Evolutionary conservation across 1,284 basidiomycete species (phyloP), one percentile per base, ranked within the genome.

Genomic region (Porodaedalea pini): DNA sequence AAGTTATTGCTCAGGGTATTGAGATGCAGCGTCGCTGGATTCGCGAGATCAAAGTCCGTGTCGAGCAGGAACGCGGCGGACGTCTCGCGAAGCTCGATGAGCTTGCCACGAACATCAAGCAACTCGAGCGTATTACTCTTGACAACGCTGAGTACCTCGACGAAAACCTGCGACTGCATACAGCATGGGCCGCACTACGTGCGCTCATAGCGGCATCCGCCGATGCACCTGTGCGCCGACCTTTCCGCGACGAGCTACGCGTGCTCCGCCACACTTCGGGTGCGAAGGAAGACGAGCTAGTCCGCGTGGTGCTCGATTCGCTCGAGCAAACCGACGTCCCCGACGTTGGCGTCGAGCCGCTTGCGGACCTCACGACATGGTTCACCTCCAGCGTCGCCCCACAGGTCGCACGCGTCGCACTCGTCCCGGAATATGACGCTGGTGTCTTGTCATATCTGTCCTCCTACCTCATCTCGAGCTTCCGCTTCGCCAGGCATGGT

Each of bases 11-110:
- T 3, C 95, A 98, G 71, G 96, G 95, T 21, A 94, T 99, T 65
- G 96, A 98, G 75, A 85, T 98, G 45, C 96, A 99, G 71, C 86
- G 94, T 52, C 83, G 92, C 62, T 99, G 96, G 95, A 91, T 98
- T 58, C 86, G 92, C 45, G 94, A 98, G 56, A 89, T 99, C 79
- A 97, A 98, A 76, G 81, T 93, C 61, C 89, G 88, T 65, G 96
- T 99, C 58, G 96, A 99, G 74, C 85, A 94, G 68, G 97, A 99
- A 74, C 92, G 97, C 48, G 94, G 94, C 23, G 95, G 95, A 17
- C 89, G 96, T 60, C 81, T 99, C 8, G 91, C 94, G 60, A 97
- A 94, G 74, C 85, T 99, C 40, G 94, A 97, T 69, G 88, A 95
- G 69, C 86, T 99, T 55, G 88, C 94, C 13, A 86, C 89, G 0